Percentiles rank a stretch among this genome's conserved stretches.
Conservation (phyloP, 148 eudicot species). For the Chenopodium suecicum region DNA sequence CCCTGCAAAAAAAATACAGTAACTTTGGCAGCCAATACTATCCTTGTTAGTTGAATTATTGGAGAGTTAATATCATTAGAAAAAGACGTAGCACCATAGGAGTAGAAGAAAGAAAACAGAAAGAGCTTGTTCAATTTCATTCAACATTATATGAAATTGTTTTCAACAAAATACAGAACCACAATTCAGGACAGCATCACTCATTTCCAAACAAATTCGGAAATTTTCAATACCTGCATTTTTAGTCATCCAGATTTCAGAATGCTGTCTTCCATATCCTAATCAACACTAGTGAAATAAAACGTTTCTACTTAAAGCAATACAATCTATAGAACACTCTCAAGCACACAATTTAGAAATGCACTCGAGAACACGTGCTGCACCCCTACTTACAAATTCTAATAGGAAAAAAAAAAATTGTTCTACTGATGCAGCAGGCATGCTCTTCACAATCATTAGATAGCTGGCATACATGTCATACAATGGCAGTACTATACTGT, state of each 20-base stretch:
- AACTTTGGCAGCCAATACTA: neutral
- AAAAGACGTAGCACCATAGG: neutral
- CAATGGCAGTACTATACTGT: neutral
- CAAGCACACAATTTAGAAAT: neutral
- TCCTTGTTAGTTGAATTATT: neutral
- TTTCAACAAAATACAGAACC: neutral
- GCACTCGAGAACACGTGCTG: neutral
- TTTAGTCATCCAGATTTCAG: neutral
- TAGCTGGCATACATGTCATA: neutral
- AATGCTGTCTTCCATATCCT: neutral
- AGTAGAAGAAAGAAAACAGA: neutral
- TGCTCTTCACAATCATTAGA: neutral
- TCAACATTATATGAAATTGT: neutral
- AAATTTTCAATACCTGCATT: neutral
- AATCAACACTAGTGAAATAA: neutral
- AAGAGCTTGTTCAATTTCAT: neutral
- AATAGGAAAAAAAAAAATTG: neutral
- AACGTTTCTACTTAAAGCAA: neutral
- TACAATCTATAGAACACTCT: neutral
- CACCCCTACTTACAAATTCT: neutral
- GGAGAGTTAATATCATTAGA: neutral
- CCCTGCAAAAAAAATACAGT: neutral
- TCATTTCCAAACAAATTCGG: neutral
- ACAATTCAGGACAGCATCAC: neutral
- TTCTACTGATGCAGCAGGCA: constrained; percentile 3